Conservation (phyloP, 1,284 basidiomycete species). For the Tylopilus sp. region DNA sequence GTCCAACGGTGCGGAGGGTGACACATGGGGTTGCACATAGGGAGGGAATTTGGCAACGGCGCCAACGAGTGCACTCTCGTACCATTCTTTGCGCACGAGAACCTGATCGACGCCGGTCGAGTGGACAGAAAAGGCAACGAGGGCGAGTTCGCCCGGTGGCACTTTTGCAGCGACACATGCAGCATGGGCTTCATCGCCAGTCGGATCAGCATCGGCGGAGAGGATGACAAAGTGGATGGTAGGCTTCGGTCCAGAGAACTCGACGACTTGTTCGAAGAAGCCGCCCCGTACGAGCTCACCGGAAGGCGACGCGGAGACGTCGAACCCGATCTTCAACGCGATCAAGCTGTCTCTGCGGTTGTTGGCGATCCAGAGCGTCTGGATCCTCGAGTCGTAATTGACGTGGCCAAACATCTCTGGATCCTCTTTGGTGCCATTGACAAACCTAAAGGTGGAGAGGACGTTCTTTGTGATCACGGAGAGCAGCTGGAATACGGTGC, state of each 20-base stretch:
- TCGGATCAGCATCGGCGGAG: conserved; percentile 74
- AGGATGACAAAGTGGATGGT: conserved; percentile 84
- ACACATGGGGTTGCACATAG: conserved; percentile 40
- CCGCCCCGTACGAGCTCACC: conserved; percentile 60
- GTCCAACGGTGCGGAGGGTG: conserved; percentile 32
- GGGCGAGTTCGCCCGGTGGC: conserved; percentile 67
- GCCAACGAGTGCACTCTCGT: conserved; percentile 57
- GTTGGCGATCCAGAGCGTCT: conserved; percentile 82
- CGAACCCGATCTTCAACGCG: conserved; percentile 70
- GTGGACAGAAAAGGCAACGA: conserved; percentile 81
- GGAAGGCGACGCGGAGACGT: conserved; percentile 50
- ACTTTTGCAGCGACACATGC: conserved; percentile 79
- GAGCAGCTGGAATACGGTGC: conserved; percentile 75
- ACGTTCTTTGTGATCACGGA: conserved; percentile 67
- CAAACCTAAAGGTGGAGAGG: conserved; percentile 75
- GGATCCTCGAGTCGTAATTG: conserved; percentile 76
- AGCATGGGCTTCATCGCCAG: conserved; percentile 74
- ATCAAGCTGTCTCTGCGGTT: conserved; percentile 79
- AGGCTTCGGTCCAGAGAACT: conserved; percentile 78
- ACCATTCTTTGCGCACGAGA: conserved; percentile 79
- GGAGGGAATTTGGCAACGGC: conserved; percentile 63
- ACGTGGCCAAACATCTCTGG: conserved; percentile 82
- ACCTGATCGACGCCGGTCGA: conserved; percentile 81
- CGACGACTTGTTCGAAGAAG: conserved; percentile 74
- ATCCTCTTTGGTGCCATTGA: conserved; percentile 65